Percentiles rank a stretch among this genome's conserved stretches.
Conservation (phyloP, 2,329 filamentous ascomycete species). For the Colletotrichum sp. region DNA sequence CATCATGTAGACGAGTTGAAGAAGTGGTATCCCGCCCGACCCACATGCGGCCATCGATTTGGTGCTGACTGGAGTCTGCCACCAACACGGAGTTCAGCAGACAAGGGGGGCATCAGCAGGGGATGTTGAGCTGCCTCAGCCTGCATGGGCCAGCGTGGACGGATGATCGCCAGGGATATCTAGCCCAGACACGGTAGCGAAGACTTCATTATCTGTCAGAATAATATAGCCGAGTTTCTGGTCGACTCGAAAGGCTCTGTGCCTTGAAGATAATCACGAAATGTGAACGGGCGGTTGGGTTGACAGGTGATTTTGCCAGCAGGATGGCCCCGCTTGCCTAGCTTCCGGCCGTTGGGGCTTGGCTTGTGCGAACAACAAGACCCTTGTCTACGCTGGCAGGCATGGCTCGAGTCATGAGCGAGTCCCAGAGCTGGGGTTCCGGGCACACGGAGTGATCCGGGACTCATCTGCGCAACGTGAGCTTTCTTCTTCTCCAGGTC, state of each 20-base stretch:
- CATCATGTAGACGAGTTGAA: background rate
- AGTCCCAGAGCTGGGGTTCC: background rate
- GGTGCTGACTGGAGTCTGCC: background rate
- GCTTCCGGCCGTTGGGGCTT: background rate
- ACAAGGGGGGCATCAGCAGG: background rate
- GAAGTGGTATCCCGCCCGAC: background rate
- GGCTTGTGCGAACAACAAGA: background rate
- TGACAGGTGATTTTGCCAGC: background rate
- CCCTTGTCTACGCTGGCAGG: background rate
- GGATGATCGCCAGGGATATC: background rate
- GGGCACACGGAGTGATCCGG: background rate
- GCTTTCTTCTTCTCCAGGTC: background rate
- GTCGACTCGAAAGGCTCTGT: background rate
- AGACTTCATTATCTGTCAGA: background rate
- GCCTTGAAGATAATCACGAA: background rate
- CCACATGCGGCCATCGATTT: background rate
- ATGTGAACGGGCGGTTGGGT: background rate
- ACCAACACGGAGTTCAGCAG: background rate
- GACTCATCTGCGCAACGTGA: background rate
- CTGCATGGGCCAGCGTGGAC: background rate
- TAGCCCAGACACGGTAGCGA: background rate
- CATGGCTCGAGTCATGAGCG: background rate
- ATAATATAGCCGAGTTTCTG: background rate
- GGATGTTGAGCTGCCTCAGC: background rate
- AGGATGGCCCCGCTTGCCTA: background rate